These are phyloP conservation scores for Papiliotrema flavescens DNA, from an alignment of 1,284 basidiomycete genomes.

Conservation along the genomic window DNA sequence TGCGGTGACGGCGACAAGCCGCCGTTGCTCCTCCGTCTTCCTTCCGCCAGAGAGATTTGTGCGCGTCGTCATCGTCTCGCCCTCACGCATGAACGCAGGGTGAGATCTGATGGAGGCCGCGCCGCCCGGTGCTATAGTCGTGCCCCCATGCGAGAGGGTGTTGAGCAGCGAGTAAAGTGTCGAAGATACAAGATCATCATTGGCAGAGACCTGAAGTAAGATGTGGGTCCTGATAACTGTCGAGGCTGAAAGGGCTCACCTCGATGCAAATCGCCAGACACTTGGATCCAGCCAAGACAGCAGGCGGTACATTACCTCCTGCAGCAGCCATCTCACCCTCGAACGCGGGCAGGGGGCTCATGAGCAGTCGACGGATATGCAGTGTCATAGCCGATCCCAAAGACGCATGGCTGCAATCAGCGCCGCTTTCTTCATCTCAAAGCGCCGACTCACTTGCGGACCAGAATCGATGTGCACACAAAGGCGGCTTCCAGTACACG, in stretches of 20 bases:
- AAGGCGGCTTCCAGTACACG: conserved; percentile 42
- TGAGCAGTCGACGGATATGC: conserved; percentile 83
- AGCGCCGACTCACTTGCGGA: conserved; percentile 60
- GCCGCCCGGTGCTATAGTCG: conserved; percentile 19
- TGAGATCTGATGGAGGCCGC: conserved; percentile 25
- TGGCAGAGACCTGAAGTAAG: conserved; percentile 64
- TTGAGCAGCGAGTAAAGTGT: conserved; percentile 95
- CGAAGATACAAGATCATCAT: conserved; percentile 87
- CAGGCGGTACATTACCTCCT: conserved; percentile 53
- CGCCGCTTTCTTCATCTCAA: not conserved
- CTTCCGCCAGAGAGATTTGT: conserved; percentile 19
- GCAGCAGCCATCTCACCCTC: conserved; percentile 68
- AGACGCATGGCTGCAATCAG: conserved; percentile 63
- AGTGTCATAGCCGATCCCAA: conserved; percentile 71
- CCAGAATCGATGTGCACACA: conserved; percentile 50
- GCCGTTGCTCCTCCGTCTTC: conserved; percentile 74
- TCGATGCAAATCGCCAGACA: conserved; percentile 86
- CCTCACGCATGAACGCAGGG: conserved; percentile 5
- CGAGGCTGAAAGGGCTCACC: conserved; percentile 48
- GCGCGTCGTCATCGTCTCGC: conserved; percentile 12
- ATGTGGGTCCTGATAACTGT: not conserved
- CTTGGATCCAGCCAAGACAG: conserved; percentile 77
- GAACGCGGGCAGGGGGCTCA: conserved; percentile 81
- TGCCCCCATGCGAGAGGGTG: conserved; percentile 77
- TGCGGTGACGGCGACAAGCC: conserved; percentile 80